Evolutionary conservation across 2,329 filamentous ascomycete species (phyloP).

Genomic region (Capronia epimyces): DNA sequence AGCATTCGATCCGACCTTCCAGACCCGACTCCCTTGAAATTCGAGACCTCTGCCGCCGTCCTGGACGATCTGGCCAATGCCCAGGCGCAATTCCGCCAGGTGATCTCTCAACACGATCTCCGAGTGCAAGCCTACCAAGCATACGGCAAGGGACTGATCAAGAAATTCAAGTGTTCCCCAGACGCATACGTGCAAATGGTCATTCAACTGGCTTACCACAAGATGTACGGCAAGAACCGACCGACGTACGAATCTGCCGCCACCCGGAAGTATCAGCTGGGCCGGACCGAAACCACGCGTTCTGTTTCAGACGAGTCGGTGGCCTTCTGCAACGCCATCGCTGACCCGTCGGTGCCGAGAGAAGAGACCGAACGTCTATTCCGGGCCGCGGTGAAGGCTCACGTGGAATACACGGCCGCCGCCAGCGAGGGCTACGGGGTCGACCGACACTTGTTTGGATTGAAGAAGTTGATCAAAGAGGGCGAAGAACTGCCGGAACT

Average conservation of each 20-base stretch:
- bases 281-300: slow-evolving; percentile 93
- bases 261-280: slow-evolving; percentile 90
- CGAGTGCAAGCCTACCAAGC: slow-evolving; percentile 92
- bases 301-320: slow-evolving; percentile 85
- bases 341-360: slow-evolving; percentile 59
- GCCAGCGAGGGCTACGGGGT: slow-evolving; percentile 90
- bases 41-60: slow-evolving; percentile 69
- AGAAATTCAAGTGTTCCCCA: slow-evolving; percentile 97
- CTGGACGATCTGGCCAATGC: slow-evolving; percentile 74
- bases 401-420: slow-evolving; percentile 84
- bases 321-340: slow-evolving; percentile 83
- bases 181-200: slow-evolving; percentile 98
- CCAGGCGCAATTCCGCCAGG: slow-evolving; percentile 67
- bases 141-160: slow-evolving; percentile 97
- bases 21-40: slow-evolving; percentile 71
- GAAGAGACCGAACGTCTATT: slow-evolving; percentile 68
- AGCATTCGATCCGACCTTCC: slow-evolving; percentile 74
- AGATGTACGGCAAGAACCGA: slow-evolving; percentile 97
- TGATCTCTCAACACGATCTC: slow-evolving; percentile 85
- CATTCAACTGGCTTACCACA: slow-evolving; percentile 96
- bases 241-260: slow-evolving; percentile 97
- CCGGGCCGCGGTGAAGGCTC: slow-evolving; percentile 71
- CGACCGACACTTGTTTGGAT: slow-evolving; percentile 91
- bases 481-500: slow-evolving; percentile 76
- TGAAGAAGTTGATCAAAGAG: slow-evolving; percentile 80